Conservation (phyloP, 83 land plant genomes). For the Picea abies region DNA sequence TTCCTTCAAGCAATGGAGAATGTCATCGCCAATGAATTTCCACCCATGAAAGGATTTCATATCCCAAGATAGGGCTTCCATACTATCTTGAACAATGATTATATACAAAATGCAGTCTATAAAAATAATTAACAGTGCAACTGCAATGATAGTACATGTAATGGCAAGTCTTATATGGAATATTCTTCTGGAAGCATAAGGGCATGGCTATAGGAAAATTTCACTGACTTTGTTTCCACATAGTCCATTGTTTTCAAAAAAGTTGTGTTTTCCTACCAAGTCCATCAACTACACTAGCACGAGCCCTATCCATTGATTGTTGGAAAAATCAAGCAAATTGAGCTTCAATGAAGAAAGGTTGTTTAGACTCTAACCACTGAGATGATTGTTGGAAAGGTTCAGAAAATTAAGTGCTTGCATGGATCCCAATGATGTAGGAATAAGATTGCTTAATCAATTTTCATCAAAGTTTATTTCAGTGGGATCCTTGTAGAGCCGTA, state of each 20-base stretch:
- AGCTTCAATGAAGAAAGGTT: constrained; percentile 25
- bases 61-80: no score
- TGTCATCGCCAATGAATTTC: constrained; percentile 10
- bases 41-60: background rate
- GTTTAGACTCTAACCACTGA: constrained; percentile 26
- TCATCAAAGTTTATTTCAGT: constrained; percentile 16
- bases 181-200: no score
- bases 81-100: no score
- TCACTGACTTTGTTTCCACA: background rate
- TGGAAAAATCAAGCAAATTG: constrained; percentile 23
- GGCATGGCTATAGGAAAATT: no score
- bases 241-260: constrained; percentile 18
- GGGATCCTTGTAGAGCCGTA: no score
- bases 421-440: constrained; percentile 23
- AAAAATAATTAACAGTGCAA: no score
- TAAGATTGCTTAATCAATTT: constrained; percentile 20
- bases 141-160: no score
- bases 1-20: constrained; percentile 32
- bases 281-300: constrained; percentile 23
- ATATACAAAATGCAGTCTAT: no score
- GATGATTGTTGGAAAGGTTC: constrained; percentile 30
- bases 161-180: no score
- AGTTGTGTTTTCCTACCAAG: constrained; percentile 12
- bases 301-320: constrained; percentile 24
- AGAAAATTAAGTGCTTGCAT: constrained; percentile 22